Conservation (phyloP, 2,329 filamentous ascomycete genomes). For the Aspergillus hiratsukae region DNA sequence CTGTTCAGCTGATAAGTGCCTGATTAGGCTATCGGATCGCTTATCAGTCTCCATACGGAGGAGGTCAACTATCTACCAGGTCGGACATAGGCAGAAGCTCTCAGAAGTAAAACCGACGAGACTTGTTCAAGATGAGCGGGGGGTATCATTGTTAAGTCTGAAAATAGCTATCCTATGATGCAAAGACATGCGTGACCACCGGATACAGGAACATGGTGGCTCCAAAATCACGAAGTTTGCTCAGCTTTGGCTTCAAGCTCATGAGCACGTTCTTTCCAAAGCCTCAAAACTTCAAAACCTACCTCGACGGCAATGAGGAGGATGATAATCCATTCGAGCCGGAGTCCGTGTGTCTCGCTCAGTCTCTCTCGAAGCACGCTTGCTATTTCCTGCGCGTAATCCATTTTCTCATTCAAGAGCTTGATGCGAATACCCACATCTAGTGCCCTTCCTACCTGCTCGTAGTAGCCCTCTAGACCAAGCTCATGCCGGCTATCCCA, state of each 20-base stretch:
- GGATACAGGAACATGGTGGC: not conserved
- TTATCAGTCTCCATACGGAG: not conserved
- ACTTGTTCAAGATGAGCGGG: not conserved
- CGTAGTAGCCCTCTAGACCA: constrained; percentile 89
- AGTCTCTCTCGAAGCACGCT: constrained; percentile 80
- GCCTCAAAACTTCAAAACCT: constrained; percentile 72
- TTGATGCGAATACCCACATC: constrained; percentile 90
- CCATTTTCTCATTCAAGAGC: constrained; percentile 92
- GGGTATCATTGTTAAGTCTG: not conserved
- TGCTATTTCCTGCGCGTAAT: constrained; percentile 94
- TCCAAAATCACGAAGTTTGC: not conserved
- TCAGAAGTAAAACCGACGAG: not conserved
- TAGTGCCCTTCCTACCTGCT: constrained; percentile 81
- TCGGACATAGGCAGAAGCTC: not conserved
- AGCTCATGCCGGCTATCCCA: constrained; percentile 91
- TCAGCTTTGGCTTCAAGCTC: constrained; percentile 28
- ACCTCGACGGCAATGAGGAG: constrained; percentile 90
- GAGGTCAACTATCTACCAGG: not conserved
- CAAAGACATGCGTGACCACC: not conserved
- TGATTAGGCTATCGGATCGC: not conserved
- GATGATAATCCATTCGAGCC: constrained; percentile 95
- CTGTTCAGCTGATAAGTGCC: not conserved
- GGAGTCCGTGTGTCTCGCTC: constrained; percentile 82
- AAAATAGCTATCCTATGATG: not conserved
- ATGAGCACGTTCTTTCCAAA: constrained; percentile 59